phyloP scores from a whole-genome alignment of 345 rosid genomes.

The Citrus australasica region DNA sequence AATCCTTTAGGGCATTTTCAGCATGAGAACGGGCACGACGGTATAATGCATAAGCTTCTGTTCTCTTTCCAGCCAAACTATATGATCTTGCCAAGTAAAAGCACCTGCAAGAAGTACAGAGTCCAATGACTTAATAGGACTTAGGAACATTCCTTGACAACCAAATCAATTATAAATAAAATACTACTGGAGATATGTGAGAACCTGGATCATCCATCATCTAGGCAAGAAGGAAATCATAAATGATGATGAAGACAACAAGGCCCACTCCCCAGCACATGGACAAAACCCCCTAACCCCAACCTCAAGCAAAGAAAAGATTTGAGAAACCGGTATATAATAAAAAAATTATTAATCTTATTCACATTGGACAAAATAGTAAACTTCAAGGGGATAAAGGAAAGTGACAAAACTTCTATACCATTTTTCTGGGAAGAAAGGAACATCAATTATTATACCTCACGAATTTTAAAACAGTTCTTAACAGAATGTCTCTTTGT shows the following conservation, averaged over 20 bases:
- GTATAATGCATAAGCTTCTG: constrained; percentile 80
- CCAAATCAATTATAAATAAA: neutral
- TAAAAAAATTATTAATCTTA: neutral
- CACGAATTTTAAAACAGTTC: neutral
- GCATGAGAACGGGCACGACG: constrained; percentile 74
- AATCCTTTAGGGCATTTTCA: constrained; percentile 62
- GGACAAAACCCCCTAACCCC: too few relatives aligned
- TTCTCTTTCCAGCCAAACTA: constrained; percentile 86
- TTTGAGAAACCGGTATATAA: too few relatives aligned
- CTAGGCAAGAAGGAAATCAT: neutral
- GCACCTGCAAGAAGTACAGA: constrained; percentile 56
- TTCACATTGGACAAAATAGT: neutral
- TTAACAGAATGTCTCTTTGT: neutral
- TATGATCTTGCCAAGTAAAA: constrained; percentile 89
- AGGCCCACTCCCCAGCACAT: neutral
- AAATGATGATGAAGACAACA: neutral
- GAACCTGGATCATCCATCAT: neutral
- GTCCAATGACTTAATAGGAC: constrained; percentile 4
- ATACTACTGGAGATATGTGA: neutral
- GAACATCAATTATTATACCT: neutral
- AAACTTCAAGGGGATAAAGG: neutral
- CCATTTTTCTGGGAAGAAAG: neutral
- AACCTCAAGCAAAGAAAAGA: too few relatives aligned
- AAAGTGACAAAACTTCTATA: neutral
- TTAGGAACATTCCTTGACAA: neutral